A percentile compares a stretch with the other conserved stretches of the same genome.
Evolutionary conservation across 106 monocot species (phyloP).

Genomic region (Agapanthus africanus): DNA sequence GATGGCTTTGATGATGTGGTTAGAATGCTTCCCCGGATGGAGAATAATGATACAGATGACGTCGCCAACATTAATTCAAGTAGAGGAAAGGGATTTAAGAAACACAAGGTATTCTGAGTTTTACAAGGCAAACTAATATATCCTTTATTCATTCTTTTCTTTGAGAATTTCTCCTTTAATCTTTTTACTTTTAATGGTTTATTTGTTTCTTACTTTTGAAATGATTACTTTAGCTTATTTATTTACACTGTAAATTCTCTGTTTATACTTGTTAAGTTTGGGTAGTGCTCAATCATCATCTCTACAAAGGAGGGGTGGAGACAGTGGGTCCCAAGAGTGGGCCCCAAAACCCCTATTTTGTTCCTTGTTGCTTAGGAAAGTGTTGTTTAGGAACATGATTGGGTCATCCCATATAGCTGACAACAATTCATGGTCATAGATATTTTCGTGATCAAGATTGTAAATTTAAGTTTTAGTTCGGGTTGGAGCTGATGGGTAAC

Average conservation of each 20-base stretch:
- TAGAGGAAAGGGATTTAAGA: slow-evolving; percentile 31
- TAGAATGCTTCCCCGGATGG: slow-evolving; percentile 40
- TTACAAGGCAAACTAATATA: not conserved
- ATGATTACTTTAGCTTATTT: not conserved
- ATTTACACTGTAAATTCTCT: too few species aligned
- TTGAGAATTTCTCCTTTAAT: not conserved
- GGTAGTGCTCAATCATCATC: not conserved
- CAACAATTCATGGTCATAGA: too few species aligned
- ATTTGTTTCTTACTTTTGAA: not conserved
- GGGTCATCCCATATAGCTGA: too few species aligned
- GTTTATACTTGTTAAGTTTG: too few species aligned
- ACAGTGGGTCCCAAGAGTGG: not conserved
- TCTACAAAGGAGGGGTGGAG: not conserved
- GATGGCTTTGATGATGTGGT: slow-evolving; percentile 52
- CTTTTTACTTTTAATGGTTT: not conserved
- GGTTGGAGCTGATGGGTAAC: too few species aligned
- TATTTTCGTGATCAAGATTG: too few species aligned
- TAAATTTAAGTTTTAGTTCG: too few species aligned
- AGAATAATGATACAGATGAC: slow-evolving; percentile 18
- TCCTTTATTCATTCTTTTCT: not conserved
- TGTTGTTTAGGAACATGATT: not conserved
- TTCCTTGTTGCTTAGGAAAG: not conserved
- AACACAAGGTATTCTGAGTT: slow-evolving; percentile 5
- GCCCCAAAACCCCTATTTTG: too few species aligned
- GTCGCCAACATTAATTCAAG: slow-evolving; percentile 4